These are phyloP conservation scores for Erodium maritimum DNA, from an alignment of 345 rosid genomes.

Conservation along the genomic window DNA sequence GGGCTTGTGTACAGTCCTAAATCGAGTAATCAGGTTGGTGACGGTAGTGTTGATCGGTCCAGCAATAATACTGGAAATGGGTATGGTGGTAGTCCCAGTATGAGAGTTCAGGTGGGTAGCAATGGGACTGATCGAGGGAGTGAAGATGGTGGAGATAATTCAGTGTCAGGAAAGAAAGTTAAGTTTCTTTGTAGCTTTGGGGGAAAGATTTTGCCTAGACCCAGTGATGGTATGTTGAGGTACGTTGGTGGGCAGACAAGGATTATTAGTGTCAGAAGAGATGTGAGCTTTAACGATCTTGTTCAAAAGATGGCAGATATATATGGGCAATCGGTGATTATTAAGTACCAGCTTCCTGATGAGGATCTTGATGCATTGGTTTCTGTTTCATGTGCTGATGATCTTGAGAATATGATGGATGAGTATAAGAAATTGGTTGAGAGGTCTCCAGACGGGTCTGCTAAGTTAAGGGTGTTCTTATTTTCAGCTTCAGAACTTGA, in stretches of 20 bases:
- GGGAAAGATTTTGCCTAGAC: slow-evolving; percentile 73
- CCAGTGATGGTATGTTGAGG: slow-evolving; percentile 62
- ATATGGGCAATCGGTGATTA: slow-evolving; percentile 41
- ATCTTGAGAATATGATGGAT: slow-evolving; percentile 76
- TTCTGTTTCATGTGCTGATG: slow-evolving; percentile 61
- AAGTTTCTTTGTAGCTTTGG: slow-evolving; percentile 68
- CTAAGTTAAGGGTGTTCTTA: slow-evolving; percentile 58
- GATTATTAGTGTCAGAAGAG: slow-evolving; percentile 44
- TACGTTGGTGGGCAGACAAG: slow-evolving; percentile 70
- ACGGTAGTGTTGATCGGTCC: neutral
- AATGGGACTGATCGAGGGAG: slow-evolving; percentile 28
- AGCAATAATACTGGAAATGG: neutral
- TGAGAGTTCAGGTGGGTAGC: slow-evolving; percentile 16
- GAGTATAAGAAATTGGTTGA: slow-evolving; percentile 58
- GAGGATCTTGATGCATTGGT: slow-evolving; percentile 82
- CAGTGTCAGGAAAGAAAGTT: slow-evolving; percentile 42
- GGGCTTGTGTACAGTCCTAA: slow-evolving; percentile 5
- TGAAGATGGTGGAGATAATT: slow-evolving; percentile 52
- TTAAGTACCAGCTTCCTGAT: slow-evolving; percentile 71
- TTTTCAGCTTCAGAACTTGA: slow-evolving; percentile 46
- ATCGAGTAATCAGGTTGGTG: slow-evolving; percentile 1
- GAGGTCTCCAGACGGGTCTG: slow-evolving; percentile 57
- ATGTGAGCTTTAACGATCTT: slow-evolving; percentile 39
- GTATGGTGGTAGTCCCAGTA: neutral
- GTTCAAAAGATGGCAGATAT: slow-evolving; percentile 41